A percentile compares a stretch with the other conserved stretches of the same genome.
Conservation (phyloP, 169 alveolate species). For the Plasmodium falciparum region DNA sequence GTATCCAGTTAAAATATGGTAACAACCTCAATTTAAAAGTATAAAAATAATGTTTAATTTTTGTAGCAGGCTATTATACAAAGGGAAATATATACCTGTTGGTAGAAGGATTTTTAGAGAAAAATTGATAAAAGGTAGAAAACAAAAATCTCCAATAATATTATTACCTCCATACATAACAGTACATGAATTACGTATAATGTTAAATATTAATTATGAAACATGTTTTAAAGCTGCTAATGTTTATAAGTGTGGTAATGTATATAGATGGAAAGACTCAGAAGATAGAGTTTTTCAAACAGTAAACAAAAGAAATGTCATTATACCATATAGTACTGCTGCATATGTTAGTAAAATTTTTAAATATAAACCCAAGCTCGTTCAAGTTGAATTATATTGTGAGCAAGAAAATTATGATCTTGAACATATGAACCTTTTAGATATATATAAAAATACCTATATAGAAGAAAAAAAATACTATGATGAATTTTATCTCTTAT, state of each 20-base stretch:
- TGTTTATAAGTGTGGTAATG: conserved; percentile 79
- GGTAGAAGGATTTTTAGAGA: conserved; percentile 84
- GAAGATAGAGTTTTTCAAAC: conserved; percentile 83
- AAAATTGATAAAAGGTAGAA: conserved; percentile 79
- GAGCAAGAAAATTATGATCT: conserved; percentile 77
- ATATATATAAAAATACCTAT: conserved; percentile 44
- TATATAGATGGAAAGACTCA: conserved; percentile 83
- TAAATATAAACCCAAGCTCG: conserved; percentile 82
- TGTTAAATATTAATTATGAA: conserved; percentile 80
- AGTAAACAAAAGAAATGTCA: conserved; percentile 82
- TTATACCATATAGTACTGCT: conserved; percentile 85
- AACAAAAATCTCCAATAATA: conserved; percentile 85
- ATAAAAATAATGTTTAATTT: conserved; percentile 33
- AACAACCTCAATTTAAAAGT: conserved; percentile 2
- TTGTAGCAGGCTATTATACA: conserved; percentile 54
- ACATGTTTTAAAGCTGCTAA: conserved; percentile 81
- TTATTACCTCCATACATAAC: conserved; percentile 84
- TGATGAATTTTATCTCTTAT: conserved; percentile 9
- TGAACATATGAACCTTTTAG: conserved; percentile 6
- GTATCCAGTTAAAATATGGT: background rate
- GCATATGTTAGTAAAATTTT: conserved; percentile 82
- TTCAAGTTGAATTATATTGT: conserved; percentile 84
- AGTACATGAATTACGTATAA: conserved; percentile 83
- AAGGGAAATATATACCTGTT: conserved; percentile 83
- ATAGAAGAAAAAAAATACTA: conserved; percentile 13